A percentile compares a stretch with the other conserved stretches of the same genome.
Evolutionary conservation across 257 asterid species (phyloP).

Genomic region (Salvia miltiorrhiza): DNA sequence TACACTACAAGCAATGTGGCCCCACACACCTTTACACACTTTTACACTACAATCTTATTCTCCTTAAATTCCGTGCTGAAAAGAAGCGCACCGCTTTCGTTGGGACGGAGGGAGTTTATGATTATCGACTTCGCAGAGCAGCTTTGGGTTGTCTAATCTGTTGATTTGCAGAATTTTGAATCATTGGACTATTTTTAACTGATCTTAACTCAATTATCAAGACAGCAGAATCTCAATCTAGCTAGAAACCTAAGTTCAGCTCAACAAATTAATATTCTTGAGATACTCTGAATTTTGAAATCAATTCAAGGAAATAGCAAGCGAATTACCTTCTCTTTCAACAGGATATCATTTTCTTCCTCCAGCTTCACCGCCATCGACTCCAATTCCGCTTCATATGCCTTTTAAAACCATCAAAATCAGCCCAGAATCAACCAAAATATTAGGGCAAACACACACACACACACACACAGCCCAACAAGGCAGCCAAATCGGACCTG

Average conservation of each 20-base stretch:
- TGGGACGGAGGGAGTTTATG: too few species aligned
- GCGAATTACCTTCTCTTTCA: slow-evolving; percentile 50
- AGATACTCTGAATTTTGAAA: too few species aligned
- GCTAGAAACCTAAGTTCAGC: not conserved
- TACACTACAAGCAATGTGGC: too few species aligned
- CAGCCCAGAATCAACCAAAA: not conserved
- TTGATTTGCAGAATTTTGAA: not conserved
- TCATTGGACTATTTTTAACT: not conserved
- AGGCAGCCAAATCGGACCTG: slow-evolving; percentile 51
- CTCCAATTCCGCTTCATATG: slow-evolving; percentile 59
- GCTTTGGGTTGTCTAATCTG: not conserved
- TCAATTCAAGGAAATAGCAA: not conserved
- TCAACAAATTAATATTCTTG: too few species aligned
- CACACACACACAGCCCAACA: too few species aligned
- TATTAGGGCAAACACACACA: not conserved
- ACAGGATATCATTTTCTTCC: slow-evolving; percentile 54
- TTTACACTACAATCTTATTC: too few species aligned
- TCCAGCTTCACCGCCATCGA: slow-evolving; percentile 54
- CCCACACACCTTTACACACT: too few species aligned
- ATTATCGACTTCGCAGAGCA: not conserved
- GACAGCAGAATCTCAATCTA: too few species aligned
- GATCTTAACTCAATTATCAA: not conserved
- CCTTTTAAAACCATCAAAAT: slow-evolving; percentile 32
- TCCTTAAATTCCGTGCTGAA: too few species aligned
- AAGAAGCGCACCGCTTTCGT: too few species aligned